phyloP scores from a whole-genome alignment of 257 asterid genomes.

The Nicotiana undulata region DNA sequence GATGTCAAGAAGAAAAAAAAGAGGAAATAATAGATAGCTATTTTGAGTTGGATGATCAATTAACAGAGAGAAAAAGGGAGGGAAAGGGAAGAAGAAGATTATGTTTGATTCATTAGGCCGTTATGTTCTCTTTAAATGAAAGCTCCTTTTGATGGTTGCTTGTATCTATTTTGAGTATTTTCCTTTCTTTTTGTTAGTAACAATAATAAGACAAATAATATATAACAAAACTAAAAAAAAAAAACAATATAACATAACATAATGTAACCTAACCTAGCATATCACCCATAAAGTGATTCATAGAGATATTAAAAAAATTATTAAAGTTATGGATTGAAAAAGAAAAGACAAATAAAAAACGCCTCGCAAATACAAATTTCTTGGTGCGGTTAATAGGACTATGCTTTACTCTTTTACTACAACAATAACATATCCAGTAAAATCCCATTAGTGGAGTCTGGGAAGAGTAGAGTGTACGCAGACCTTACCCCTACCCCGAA shows the following conservation, averaged over 20 bases:
- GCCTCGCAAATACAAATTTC: not conserved
- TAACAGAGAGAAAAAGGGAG: not conserved
- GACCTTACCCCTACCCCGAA: too few species aligned
- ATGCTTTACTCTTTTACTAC: not conserved
- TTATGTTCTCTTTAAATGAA: not conserved
- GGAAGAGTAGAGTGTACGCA: too few species aligned
- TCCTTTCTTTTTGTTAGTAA: not conserved
- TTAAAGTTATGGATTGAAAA: not conserved
- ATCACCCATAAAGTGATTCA: too few species aligned
- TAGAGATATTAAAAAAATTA: not conserved
- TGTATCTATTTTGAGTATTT: not conserved
- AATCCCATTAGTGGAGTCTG: too few species aligned
- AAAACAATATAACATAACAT: too few species aligned
- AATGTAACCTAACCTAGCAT: too few species aligned
- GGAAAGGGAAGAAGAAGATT: not conserved
- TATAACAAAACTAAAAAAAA: too few species aligned
- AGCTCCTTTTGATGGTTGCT: not conserved
- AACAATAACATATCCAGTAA: too few species aligned
- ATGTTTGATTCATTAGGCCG: not conserved
- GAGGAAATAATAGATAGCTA: slow-evolving; percentile 64
- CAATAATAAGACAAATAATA: too few species aligned
- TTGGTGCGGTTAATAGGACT: not conserved
- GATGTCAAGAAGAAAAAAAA: slow-evolving; percentile 16
- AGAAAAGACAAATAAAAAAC: not conserved
- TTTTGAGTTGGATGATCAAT: slow-evolving; percentile 46